Base-by-base conservation (phyloP, 768 basidiomycete genomes). In the Floccularia luteovirens region DNA sequence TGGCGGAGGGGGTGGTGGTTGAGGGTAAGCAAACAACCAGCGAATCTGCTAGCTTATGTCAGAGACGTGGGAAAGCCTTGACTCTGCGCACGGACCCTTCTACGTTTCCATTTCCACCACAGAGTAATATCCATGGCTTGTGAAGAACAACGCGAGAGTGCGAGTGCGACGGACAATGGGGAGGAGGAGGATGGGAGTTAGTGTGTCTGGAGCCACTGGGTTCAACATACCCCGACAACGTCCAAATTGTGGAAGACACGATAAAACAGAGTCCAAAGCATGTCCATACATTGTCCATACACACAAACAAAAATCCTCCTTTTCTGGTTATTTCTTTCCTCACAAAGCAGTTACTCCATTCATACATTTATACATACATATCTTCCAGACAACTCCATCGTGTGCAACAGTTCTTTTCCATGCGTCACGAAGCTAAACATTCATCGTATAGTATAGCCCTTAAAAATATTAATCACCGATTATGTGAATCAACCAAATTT, bases 171-270 rank as follows among this genome's bases (percentile, higher is more conserved):
- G 17, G 41, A 45, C 43, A 54, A 58, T 49, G 53, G 49, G 44
- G 56, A 45, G 52, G 57, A 50, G 42, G 59, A 49, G 55, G 55
- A 53, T 54, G 56, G 53, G 59, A 66, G 62, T 60, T 53, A 58
- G 74, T 75, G 67, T 72, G 60, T 63, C 70, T 68, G 58, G 50
- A 56, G 66, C 64, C 62, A 66, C 66, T 61, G 63, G 59, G 66
- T 69, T 68, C 75, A 79, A 74, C 74, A 75, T 66, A 66, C 67
- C 62, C 64, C 67, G 69, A 76, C 74, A 75, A 58, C 63, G 73
- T 72, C 72, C 81, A 83, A 82, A 83, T 75, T 66, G 62, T 73
- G 59, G 66, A 80, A 71, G 77, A 80, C 79, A 78, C 64, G 66
- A 69, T 77, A 80, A 81, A 79, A 82, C 80, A 84, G 77, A 54